These are phyloP conservation scores for Diddensiella santjacobensis DNA, from an alignment of 805 yeast species.

Conservation along the genomic window DNA sequence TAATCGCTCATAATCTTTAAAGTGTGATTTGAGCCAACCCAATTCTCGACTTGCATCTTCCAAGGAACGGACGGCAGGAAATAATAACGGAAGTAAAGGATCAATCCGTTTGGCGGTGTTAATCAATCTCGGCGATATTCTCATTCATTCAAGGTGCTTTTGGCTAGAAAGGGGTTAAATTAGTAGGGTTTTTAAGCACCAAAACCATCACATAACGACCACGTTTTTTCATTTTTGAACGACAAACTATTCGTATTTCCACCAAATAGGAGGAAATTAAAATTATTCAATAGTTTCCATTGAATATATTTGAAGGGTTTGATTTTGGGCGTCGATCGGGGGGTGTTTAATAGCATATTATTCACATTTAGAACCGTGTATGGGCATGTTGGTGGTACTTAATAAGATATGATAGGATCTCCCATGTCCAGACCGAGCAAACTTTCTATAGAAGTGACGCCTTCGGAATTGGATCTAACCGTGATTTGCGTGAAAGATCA, in stretches of 20 bases:
- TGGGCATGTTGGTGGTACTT: neutral
- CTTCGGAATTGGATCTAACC: neutral
- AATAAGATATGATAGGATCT: neutral
- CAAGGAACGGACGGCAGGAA: conserved; percentile 24
- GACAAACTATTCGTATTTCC: too few relatives aligned
- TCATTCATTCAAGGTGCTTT: conserved; percentile 13
- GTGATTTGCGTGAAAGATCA: neutral
- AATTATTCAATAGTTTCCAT: too few relatives aligned
- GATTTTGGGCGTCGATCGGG: neutral
- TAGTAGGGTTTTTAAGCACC: too few relatives aligned
- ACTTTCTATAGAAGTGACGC: conserved; percentile 1
- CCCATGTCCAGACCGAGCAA: conserved; percentile 2
- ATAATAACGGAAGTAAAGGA: conserved; percentile 22
- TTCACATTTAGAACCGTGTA: neutral
- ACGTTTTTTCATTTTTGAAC: too few relatives aligned
- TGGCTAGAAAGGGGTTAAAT: conserved; percentile 1
- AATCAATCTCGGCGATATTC: conserved; percentile 19
- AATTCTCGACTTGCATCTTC: conserved; percentile 52
- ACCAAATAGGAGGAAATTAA: neutral
- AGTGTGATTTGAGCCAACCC: conserved; percentile 59
- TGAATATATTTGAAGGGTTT: too few relatives aligned
- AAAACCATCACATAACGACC: too few relatives aligned
- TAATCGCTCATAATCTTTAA: conserved; percentile 43
- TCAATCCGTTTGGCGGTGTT: conserved; percentile 18
- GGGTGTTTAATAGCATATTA: neutral